Evolutionary conservation across 805 yeast species (phyloP), one percentile per base, ranked within the genome.

Genomic region (Myxozyma lipomycoides): DNA sequence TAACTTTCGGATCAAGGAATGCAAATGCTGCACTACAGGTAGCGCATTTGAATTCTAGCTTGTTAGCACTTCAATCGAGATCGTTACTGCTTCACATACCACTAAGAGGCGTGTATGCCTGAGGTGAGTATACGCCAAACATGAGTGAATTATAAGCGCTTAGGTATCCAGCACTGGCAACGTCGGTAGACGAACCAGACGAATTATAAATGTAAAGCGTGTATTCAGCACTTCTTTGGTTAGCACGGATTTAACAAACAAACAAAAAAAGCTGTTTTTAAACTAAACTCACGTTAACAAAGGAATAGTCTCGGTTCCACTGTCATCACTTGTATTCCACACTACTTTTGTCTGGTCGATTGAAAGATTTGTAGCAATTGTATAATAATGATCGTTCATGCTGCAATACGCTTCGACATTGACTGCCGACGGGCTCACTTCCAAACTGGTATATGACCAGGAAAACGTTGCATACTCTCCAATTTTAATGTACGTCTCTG

Each of bases 371-470:
- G 48, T 54, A 1, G 74, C 70, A 25, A 71, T 47, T 3, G 74
- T 71, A 49, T 67, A 68, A 4, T 69, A 64, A 49, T 69, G 64
- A 25, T 54, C 44, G 59, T 71, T 72, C 42, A 51, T 45, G 21
- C 70, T 60, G 61, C 75, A 72, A 40, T 59, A 58, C 3, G 71
- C 71, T 48, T 68, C 70, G 34, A 71, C 64, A 45, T 71, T 69
- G 40, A 72, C 51, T 0, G 67, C 67, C 6, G 62, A 51, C 1
- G 75, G 75, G 6, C 70, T 62, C n/a, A 67, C 61, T 2, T 47
- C 38, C 15, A 71, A 61, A 46, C 62, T 59, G 12, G 74, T 70
- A 55, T 65, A 71, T 28, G 64, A 62, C 75, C 75, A 71, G 28
- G 65, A 60, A 52, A 71, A 71, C 4, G 75, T 69, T 19, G 72